These are phyloP conservation scores for Aspergillus bridgeri DNA, from an alignment of 495 filamentous ascomycete genomes.

Conservation along the genomic window DNA sequence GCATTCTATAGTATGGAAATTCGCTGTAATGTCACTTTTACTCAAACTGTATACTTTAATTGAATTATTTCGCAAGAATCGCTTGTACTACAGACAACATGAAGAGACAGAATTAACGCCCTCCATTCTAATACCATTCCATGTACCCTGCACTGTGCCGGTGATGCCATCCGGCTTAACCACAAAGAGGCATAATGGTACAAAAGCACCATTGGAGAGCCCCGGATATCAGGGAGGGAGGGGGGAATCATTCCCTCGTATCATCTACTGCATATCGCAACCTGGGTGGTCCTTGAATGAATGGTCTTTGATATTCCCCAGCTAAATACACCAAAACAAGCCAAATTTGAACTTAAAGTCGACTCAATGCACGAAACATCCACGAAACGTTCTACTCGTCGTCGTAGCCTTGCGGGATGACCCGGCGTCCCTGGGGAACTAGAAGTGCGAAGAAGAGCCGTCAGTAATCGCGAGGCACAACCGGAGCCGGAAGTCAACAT, in stretches of 20 bases:
- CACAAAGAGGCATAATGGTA: constrained; percentile 5
- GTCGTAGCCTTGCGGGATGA: constrained; percentile 71
- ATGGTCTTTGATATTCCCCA: constrained; percentile 14
- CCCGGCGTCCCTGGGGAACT: constrained; percentile 76
- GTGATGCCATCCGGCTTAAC: neutral
- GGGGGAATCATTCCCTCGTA: neutral
- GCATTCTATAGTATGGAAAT: neutral
- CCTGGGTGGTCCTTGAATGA: neutral
- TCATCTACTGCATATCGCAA: neutral
- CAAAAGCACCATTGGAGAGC: neutral
- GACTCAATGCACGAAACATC: constrained; percentile 11
- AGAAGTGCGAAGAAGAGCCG: neutral
- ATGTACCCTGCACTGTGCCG: constrained; percentile 19
- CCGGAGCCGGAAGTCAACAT: neutral
- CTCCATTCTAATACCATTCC: constrained; percentile 14
- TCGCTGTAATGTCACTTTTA: neutral
- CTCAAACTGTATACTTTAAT: neutral
- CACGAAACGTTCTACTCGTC: constrained; percentile 46
- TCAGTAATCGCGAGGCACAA: neutral
- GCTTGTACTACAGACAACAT: neutral
- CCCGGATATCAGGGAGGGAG: neutral
- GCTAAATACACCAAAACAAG: constrained; percentile 22
- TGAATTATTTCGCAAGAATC: neutral
- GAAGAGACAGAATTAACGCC: neutral
- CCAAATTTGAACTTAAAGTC: constrained; percentile 15